A percentile compares a stretch with the other conserved stretches of the same genome.
phyloP scores from a whole-genome alignment of 768 basidiomycete genomes.

The Mycena haematopus region DNA sequence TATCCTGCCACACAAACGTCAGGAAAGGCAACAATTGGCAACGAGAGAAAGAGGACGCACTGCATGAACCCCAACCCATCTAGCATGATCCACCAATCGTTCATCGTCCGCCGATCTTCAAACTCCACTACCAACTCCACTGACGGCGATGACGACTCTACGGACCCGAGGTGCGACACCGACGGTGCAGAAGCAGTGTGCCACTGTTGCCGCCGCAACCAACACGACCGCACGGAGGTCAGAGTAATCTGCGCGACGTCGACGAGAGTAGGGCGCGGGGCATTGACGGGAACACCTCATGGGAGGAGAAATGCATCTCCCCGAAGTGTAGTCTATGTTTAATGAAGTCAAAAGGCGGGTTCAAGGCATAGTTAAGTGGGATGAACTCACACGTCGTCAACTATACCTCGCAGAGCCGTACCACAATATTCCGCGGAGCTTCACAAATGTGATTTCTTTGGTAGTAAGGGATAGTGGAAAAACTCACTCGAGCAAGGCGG shows the following conservation, averaged over 20 bases:
- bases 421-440: conserved; percentile 27
- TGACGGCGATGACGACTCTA: not conserved
- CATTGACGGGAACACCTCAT: not conserved
- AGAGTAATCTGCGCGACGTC: conserved; percentile 9
- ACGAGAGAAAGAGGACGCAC: not conserved
- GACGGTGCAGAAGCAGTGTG: not conserved
- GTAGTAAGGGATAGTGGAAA: not conserved
- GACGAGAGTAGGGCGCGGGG: not conserved
- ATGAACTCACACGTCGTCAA: conserved; percentile 19
- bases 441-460: not conserved
- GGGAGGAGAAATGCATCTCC: conserved; percentile 11
- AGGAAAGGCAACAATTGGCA: not conserved
- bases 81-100: conserved; percentile 16
- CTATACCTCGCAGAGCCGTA: conserved; percentile 16
- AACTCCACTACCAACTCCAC: conserved; percentile 18
- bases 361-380: not conserved
- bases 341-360: not conserved
- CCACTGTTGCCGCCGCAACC: conserved; percentile 13
- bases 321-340: conserved; percentile 19
- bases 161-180: not conserved
- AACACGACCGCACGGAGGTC: not conserved
- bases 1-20: not conserved
- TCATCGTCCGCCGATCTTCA: conserved; percentile 15
- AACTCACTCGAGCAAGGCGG: conserved; percentile 19
- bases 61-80: conserved; percentile 16